Evolutionary conservation across 148 eudicot species (phyloP).

Genomic region (Euryodendron excelsum): DNA sequence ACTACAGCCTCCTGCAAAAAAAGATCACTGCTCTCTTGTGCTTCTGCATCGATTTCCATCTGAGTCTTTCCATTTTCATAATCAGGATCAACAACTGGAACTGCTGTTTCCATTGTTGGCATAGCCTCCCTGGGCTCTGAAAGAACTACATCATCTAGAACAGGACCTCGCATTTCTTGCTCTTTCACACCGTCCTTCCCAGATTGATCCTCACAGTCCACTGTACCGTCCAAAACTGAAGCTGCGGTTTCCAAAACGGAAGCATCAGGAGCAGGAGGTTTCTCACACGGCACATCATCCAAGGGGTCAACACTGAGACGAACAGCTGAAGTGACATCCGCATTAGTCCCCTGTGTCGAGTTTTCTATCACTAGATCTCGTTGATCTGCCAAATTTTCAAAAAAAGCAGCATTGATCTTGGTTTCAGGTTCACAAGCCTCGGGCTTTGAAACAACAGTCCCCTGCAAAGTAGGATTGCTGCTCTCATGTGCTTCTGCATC

Average conservation of each 20-base stretch:
- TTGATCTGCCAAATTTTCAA: neutral
- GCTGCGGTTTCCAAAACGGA: neutral
- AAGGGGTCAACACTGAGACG: slow-evolving; percentile 2
- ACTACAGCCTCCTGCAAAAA: slow-evolving; percentile 7
- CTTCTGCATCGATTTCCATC: slow-evolving; percentile 14
- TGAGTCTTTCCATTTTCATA: neutral
- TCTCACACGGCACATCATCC: slow-evolving; percentile 9
- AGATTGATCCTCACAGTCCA: slow-evolving; percentile 13
- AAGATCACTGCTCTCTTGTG: slow-evolving; percentile 18
- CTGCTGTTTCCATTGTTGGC: slow-evolving; percentile 10
- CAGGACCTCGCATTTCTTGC: neutral
- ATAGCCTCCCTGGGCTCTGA: slow-evolving; percentile 6
- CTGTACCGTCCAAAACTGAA: slow-evolving; percentile 4
- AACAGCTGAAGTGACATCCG: slow-evolving; percentile 5
- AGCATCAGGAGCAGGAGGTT: slow-evolving; percentile 13
- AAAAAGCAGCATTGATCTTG: neutral
- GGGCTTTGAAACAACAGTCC: slow-evolving; percentile 6
- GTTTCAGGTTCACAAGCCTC: slow-evolving; percentile 6
- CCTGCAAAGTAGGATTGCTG: slow-evolving; percentile 9
- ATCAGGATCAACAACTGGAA: slow-evolving; percentile 11
- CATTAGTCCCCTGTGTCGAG: neutral
- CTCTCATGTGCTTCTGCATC: slow-evolving; percentile 13
- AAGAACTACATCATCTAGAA: neutral
- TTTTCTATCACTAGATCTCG: slow-evolving; percentile 14
- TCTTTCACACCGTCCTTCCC: slow-evolving; percentile 1